These are phyloP conservation scores for Alliaria petiolata DNA, from an alignment of 345 rosid species.

Conservation along the genomic window DNA sequence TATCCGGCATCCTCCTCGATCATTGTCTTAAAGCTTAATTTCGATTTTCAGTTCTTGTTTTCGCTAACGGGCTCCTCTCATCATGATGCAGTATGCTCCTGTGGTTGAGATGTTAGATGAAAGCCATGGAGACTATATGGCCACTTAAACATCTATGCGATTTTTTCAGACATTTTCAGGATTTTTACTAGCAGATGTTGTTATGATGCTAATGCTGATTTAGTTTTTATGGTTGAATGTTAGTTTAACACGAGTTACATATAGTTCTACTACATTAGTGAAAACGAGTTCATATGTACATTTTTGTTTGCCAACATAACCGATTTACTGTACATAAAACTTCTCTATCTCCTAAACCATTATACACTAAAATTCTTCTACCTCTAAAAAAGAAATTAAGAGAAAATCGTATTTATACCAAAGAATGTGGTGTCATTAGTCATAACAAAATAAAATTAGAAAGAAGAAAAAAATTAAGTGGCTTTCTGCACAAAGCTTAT, in stretches of 20 bases:
- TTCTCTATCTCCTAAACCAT: background rate
- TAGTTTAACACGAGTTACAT: background rate
- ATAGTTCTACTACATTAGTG: background rate
- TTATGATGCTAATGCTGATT: background rate
- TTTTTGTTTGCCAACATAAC: too few relatives aligned
- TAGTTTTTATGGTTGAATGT: background rate
- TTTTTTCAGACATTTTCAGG: background rate
- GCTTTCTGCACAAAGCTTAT: too few relatives aligned
- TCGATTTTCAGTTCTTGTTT: background rate
- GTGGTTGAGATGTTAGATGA: conserved; percentile 73
- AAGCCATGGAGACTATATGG: conserved; percentile 29
- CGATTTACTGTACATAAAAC: too few relatives aligned
- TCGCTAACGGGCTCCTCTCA: background rate
- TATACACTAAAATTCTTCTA: background rate
- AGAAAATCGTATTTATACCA: background rate
- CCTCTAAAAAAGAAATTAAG: background rate
- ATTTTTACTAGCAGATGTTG: background rate
- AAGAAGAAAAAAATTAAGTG: background rate
- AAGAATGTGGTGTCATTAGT: conserved; percentile 9
- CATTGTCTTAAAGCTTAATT: background rate
- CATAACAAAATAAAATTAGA: background rate
- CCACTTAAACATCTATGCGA: conserved; percentile 12
- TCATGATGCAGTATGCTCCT: conserved; percentile 72
- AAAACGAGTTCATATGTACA: background rate
- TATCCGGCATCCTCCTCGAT: too few relatives aligned